Conservation (phyloP, 148 eudicot genomes). For the Amaranthus palmeri region DNA sequence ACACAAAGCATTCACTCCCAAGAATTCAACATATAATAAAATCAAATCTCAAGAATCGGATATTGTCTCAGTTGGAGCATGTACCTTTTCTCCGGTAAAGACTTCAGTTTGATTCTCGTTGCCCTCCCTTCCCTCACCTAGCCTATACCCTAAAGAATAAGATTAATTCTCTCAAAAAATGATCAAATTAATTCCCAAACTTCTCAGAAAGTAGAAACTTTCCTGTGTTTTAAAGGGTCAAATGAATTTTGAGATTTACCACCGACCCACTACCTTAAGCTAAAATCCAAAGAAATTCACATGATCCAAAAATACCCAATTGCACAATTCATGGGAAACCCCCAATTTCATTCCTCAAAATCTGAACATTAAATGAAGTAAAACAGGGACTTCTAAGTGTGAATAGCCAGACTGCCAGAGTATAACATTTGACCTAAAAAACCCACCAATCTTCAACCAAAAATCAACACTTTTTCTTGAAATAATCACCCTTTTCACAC, state of each 20-base stretch:
- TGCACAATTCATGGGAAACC: constrained; percentile 11
- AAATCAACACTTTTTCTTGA: constrained; percentile 9
- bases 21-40: constrained; percentile 7
- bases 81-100: background rate
- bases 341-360: constrained; percentile 12
- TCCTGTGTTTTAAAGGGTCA: background rate
- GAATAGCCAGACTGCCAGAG: constrained; percentile 11
- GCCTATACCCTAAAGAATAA: too few species aligned
- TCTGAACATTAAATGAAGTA: background rate
- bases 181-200: background rate
- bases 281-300: constrained; percentile 15
- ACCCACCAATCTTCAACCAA: constrained; percentile 2
- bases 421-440: constrained; percentile 11
- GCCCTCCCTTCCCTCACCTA: too few species aligned
- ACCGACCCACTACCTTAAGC: constrained; percentile 7
- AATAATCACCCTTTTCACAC: background rate
- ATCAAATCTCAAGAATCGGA: background rate
- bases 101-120: background rate
- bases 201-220: background rate
- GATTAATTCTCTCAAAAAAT: background rate
- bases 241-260: background rate
- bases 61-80: background rate
- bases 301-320: background rate
- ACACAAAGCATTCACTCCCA: constrained; percentile 26
- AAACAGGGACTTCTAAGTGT: background rate